A percentile compares a stretch with the other conserved stretches of the same genome.
Evolutionary conservation across 495 filamentous ascomycete species (phyloP).

Genomic region (Xylaria intraflava): DNA sequence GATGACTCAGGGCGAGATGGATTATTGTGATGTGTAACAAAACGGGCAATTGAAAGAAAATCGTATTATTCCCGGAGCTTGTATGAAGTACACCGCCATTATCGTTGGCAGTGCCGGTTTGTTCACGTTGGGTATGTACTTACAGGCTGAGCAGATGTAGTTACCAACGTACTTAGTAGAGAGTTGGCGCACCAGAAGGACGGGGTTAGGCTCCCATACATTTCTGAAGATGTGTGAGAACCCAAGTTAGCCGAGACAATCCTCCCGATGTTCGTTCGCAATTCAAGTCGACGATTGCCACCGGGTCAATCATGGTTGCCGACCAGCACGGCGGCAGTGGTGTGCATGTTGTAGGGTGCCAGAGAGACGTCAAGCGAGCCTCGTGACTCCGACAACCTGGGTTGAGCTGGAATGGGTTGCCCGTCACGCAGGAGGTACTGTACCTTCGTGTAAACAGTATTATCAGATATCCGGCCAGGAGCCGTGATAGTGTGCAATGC

Average conservation of each 20-base stretch:
- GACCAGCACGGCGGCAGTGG: neutral
- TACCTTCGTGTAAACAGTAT: no score
- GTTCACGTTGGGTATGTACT: neutral
- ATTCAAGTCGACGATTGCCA: slow-evolving; percentile 4
- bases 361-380: slow-evolving; percentile 9
- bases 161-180: no score
- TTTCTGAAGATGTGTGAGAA: neutral
- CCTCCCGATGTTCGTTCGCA: neutral
- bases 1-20: neutral
- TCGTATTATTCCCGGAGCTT: neutral
- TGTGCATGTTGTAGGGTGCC: slow-evolving; percentile 7
- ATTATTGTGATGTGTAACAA: neutral
- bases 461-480: no score
- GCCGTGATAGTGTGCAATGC: no score
- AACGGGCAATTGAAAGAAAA: neutral
- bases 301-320: neutral
- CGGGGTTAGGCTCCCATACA: slow-evolving; percentile 6
- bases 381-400: slow-evolving; percentile 9
- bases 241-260: neutral
- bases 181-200: neutral
- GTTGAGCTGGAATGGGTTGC: neutral
- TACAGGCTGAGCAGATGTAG: no score
- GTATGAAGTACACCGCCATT: slow-evolving; percentile 4
- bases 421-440: neutral
- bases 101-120: neutral